Evolutionary conservation across 2,329 filamentous ascomycete species (phyloP).

Genomic region (Paraconiothyrium sp.): DNA sequence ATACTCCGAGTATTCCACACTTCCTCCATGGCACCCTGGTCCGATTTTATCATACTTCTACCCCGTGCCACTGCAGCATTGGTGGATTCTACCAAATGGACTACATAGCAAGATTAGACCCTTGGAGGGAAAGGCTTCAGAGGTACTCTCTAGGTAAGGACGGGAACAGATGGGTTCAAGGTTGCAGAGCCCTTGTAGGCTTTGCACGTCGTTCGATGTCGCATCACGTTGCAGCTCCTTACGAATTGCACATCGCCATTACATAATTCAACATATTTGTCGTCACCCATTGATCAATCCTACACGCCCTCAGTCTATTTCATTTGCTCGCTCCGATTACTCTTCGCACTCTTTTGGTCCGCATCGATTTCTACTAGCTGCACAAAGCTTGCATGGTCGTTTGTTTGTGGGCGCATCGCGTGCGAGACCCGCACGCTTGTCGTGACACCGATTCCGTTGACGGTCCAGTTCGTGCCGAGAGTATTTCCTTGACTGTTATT

Average conservation of each 20-base stretch:
- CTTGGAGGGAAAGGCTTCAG: conserved; percentile 32
- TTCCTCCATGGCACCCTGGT: neutral
- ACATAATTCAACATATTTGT: neutral
- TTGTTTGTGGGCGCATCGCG: conserved; percentile 1
- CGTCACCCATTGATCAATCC: neutral
- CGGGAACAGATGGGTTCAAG: too few relatives aligned
- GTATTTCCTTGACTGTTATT: conserved; percentile 1
- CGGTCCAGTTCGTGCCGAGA: conserved; percentile 1
- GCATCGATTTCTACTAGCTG: conserved; percentile 16
- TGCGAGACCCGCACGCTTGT: conserved; percentile 13
- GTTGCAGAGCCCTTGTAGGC: too few relatives aligned
- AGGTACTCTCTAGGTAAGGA: neutral
- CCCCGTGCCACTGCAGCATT: too few relatives aligned
- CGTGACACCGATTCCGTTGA: conserved; percentile 9
- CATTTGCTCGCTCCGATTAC: neutral
- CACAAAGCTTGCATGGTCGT: conserved; percentile 15
- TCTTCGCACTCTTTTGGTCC: conserved; percentile 9
- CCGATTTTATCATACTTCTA: too few relatives aligned
- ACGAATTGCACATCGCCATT: neutral
- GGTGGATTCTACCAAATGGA: neutral
- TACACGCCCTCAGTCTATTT: neutral
- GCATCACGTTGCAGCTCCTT: neutral
- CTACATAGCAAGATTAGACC: conserved; percentile 26
- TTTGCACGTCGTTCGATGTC: neutral
- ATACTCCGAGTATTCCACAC: neutral